Evolutionary conservation across 192 early-diverging fungal species (phyloP), one percentile per base, ranked within the genome.

Genomic region (Coemansia erecta): DNA sequence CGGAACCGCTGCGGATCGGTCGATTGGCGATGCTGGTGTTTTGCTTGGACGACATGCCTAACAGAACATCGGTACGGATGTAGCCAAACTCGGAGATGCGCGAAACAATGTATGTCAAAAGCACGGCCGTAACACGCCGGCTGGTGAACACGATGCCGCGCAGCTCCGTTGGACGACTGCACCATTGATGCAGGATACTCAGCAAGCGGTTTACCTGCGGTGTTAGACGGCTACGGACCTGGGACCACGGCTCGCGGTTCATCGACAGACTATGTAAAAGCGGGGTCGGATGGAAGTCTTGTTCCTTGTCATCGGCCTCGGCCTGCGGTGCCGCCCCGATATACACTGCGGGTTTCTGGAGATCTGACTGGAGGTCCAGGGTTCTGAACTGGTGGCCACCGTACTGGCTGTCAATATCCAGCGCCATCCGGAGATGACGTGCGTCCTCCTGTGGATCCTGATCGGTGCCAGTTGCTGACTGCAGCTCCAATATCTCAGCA

Each of bases 61-160:
- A 58, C 17, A 80, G 63, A 22, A 61, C 77, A 12, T 80, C 77
- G 11, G 71, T 64, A 7, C 41, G 53, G 35, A 80, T 65, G 53
- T 66, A 80, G 24, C 68, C 48, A 13, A 92, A 66, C 23, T 85
- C 80, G 13, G 84, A 43, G 12, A 89, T 78, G 21, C 64, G 60
- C 26, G 71, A 67, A 5, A 90, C 58, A 5, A 88, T 46, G 28
- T 66, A 62, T 17, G 61, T 45, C 9, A 94, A 56, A n/a, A 86
- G 53, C 26, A 84, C 63, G 0, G 92, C 94, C 0, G 90, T 90
- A 8, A 89, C 68, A 24, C 94, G 72, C 14, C 87, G 79, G 52
- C 85, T 70, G 8, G 88, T 86, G 68, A 98, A 98, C 9, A 98
- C 85, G 41, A 98, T 96, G 6, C 91, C 92, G 59, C 94, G 90